phyloP scores from a whole-genome alignment of 2,329 filamentous ascomycete species.

The Aureobasidium pullulans region DNA sequence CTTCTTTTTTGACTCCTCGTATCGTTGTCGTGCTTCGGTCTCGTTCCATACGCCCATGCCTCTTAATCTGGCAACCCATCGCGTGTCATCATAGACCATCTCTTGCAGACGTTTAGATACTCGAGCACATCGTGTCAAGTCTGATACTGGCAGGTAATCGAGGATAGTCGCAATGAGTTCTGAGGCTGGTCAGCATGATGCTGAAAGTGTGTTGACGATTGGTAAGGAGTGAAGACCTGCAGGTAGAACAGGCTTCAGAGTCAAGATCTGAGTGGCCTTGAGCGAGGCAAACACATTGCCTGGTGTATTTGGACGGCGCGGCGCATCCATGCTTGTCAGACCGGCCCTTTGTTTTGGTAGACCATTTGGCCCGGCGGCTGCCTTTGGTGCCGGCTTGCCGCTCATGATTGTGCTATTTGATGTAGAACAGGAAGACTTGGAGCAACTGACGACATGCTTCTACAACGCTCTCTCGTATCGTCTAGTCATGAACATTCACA shows the following conservation, averaged over 20 bases:
- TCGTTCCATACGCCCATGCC: conserved; percentile 93
- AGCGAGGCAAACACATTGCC: conserved; percentile 63
- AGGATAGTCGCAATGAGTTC: conserved; percentile 85
- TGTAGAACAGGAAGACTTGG: not conserved
- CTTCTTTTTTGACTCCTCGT: conserved; percentile 59
- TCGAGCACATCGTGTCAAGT: conserved; percentile 78
- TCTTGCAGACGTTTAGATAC: conserved; percentile 82
- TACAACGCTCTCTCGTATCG: not conserved
- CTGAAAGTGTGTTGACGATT: not conserved
- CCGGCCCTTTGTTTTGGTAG: not conserved
- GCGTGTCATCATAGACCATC: conserved; percentile 97
- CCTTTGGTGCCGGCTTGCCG: conserved; percentile 17
- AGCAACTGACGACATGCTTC: conserved; percentile 2
- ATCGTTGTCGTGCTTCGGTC: conserved; percentile 68
- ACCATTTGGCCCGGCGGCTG: conserved; percentile 14
- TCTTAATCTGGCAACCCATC: conserved; percentile 83
- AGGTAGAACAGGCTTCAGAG: conserved; percentile 69
- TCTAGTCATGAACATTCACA: not conserved
- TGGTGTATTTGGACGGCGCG: conserved; percentile 19
- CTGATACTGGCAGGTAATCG: conserved; percentile 77
- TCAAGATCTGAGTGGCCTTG: conserved; percentile 71
- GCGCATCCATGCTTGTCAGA: conserved; percentile 15
- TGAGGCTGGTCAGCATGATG: conserved; percentile 28
- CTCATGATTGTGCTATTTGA: not conserved
- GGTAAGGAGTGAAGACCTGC: conserved; percentile 51